A percentile compares a stretch with the other conserved stretches of the same genome.
Evolutionary conservation across 2,329 filamentous ascomycete species (phyloP).

Genomic region (Calonectria hawksworthii): DNA sequence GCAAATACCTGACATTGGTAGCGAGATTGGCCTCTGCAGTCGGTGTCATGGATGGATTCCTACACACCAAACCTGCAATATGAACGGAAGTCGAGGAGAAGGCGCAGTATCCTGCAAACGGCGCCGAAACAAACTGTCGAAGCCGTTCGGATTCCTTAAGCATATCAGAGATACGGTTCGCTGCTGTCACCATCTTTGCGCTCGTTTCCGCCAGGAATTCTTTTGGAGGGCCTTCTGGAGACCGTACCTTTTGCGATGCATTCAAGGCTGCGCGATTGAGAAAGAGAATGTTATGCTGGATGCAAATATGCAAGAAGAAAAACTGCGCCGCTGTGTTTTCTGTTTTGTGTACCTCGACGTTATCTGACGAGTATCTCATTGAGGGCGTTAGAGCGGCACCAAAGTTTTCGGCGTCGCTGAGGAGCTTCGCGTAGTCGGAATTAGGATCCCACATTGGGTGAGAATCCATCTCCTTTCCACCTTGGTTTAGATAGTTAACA

Average conservation of each 20-base stretch:
- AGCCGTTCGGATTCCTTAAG: conserved; percentile 81
- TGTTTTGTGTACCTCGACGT: conserved; percentile 85
- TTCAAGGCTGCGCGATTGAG: conserved; percentile 90
- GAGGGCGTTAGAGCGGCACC: conserved; percentile 76
- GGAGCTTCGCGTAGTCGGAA: conserved; percentile 82
- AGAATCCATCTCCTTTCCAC: conserved; percentile 83
- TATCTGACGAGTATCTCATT: conserved; percentile 84
- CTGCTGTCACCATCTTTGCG: conserved; percentile 83
- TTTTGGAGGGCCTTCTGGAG: conserved; percentile 79
- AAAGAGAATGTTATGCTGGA: conserved; percentile 91
- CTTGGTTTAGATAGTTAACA: conserved; percentile 90
- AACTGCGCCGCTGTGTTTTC: conserved; percentile 93
- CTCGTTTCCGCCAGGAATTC: conserved; percentile 83
- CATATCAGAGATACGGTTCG: conserved; percentile 87
- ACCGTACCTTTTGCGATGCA: conserved; percentile 70
- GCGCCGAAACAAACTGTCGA: conserved; percentile 82
- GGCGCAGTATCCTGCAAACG: conserved; percentile 94
- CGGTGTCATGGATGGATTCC: conserved; percentile 80
- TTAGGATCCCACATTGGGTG: conserved; percentile 85
- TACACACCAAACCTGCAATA: conserved; percentile 91
- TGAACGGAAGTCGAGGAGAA: conserved; percentile 96
- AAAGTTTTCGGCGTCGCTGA: conserved; percentile 79
- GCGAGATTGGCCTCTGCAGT: conserved; percentile 87
- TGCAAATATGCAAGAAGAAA: conserved; percentile 89
- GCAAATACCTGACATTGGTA: conserved; percentile 90